Evolutionary conservation across 2,329 filamentous ascomycete genomes (phyloP), one percentile per base, ranked within the genome.

Genomic region (Fusarium proliferatum): DNA sequence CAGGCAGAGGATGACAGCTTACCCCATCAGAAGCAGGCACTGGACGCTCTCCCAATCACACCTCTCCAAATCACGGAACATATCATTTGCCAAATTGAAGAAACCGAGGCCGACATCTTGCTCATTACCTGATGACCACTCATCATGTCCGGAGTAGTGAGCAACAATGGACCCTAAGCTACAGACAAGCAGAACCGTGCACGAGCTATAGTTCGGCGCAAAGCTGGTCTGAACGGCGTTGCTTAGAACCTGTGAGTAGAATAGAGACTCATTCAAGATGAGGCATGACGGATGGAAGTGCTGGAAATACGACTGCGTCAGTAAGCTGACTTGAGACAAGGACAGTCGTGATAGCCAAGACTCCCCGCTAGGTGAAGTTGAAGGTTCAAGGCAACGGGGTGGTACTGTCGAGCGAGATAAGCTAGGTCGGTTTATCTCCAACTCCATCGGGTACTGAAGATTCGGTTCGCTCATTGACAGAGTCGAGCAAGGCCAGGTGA

Each of bases 21-120:
- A 73, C 65, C 71, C 71, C 69, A 70, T 72, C 1, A 73, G 33
- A 2, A 73, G 56, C 6, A 73, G 43, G 28, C 69, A 73, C 38
- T 70, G 64, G 11, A 72, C 48, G 16, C 62, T 73, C 3, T 49
- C 56, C 69, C 69, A 73, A 12, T 72, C 46, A 9, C 58, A 58
- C 3, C 36, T 52, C 11, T 72, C 69, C 0, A 59, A 13, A 8
- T 64, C 46, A 6, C 64, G 53, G 21, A 73, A 73, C 62, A 66
- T 58, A 1, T 33, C 46, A 7, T 42, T 65, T 9, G 71, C 69
- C 7, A 73, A 11, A 23, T 67, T 72, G 21, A 73, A 72, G 19
- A 73, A 63, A 13, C 64, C 58, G 8, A 70, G 26, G 3, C 57
- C 59, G 0, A 61, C 19, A 9, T 69, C 71, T 15, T 58, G 49